phyloP scores from a whole-genome alignment of 2,329 filamentous ascomycete genomes.

The Pseudocercospora fuligena region DNA sequence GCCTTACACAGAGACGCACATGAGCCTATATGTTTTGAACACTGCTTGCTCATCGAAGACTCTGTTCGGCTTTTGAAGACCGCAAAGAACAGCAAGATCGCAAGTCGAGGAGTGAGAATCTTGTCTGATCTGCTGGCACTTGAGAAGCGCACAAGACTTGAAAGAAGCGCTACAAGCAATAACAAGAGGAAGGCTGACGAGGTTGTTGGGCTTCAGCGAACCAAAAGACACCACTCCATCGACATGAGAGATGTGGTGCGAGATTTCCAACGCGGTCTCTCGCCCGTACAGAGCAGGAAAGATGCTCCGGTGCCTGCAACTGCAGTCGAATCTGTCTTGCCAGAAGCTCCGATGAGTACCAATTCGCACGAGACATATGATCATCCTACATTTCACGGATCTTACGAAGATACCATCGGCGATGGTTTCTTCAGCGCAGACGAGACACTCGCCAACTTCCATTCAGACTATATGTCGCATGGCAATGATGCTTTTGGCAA shows the following conservation, averaged over 20 bases:
- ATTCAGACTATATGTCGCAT: conserved; percentile 12
- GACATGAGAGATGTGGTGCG: conserved; percentile 13
- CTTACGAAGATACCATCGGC: neutral
- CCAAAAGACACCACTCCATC: conserved; percentile 8
- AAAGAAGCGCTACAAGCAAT: neutral
- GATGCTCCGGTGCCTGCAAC: neutral
- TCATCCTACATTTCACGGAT: neutral
- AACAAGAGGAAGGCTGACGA: conserved; percentile 9
- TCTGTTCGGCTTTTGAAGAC: neutral
- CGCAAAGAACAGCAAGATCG: conserved; percentile 16
- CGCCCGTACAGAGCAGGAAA: conserved; percentile 1
- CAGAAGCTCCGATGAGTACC: neutral
- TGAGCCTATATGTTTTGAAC: conserved; percentile 6
- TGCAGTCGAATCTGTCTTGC: neutral
- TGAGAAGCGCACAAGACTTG: neutral
- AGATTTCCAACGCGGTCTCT: conserved; percentile 9
- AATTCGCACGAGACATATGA: neutral
- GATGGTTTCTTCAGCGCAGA: conserved; percentile 11
- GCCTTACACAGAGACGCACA: conserved; percentile 7
- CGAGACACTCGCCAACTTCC: conserved; percentile 11
- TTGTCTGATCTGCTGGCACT: conserved; percentile 9
- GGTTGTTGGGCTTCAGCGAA: neutral
- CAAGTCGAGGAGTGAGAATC: conserved; percentile 10
- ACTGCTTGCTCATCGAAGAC: conserved; percentile 4
- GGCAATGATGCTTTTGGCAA: conserved; percentile 15